Evolutionary conservation across 2,329 filamentous ascomycete species (phyloP).

Genomic region (Apiospora koreana): DNA sequence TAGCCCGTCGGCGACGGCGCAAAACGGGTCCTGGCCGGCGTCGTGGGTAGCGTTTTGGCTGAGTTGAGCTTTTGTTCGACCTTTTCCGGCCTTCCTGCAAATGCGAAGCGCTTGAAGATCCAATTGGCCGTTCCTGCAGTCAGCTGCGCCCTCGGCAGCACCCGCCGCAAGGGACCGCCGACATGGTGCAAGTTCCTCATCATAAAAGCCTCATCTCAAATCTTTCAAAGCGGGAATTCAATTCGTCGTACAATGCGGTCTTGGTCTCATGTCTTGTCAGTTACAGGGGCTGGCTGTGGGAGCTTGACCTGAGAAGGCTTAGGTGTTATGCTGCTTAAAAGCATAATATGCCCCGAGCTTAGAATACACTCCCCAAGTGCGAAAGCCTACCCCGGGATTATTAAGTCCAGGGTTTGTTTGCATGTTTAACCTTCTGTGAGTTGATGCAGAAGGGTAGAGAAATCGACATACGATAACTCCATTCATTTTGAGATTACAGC

Average conservation of each 20-base stretch:
- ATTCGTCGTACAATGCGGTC: not conserved
- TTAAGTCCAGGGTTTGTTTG: not conserved
- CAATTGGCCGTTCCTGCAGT: slow-evolving; percentile 8
- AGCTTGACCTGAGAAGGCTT: not conserved
- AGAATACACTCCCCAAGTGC: not conserved
- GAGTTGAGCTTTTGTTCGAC: slow-evolving; percentile 7
- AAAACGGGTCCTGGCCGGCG: slow-evolving; percentile 78
- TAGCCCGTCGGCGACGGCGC: slow-evolving; percentile 95
- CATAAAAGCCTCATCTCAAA: not conserved
- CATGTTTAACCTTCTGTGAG: not conserved
- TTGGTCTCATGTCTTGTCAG: no score
- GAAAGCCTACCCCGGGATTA: not conserved
- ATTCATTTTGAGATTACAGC: not conserved
- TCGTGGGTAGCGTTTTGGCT: not conserved
- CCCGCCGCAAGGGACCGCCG: not conserved
- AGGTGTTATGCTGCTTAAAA: not conserved
- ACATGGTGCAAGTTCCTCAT: not conserved
- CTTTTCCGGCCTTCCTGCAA: slow-evolving; percentile 25
- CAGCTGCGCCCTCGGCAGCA: not conserved
- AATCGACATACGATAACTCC: not conserved
- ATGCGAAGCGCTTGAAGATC: slow-evolving; percentile 27
- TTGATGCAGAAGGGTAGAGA: not conserved
- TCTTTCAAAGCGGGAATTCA: not conserved
- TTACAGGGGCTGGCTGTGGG: not conserved
- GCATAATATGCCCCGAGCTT: not conserved